Conservation (phyloP, 495 filamentous ascomycete genomes). For the Pseudevernia furfuracea region DNA sequence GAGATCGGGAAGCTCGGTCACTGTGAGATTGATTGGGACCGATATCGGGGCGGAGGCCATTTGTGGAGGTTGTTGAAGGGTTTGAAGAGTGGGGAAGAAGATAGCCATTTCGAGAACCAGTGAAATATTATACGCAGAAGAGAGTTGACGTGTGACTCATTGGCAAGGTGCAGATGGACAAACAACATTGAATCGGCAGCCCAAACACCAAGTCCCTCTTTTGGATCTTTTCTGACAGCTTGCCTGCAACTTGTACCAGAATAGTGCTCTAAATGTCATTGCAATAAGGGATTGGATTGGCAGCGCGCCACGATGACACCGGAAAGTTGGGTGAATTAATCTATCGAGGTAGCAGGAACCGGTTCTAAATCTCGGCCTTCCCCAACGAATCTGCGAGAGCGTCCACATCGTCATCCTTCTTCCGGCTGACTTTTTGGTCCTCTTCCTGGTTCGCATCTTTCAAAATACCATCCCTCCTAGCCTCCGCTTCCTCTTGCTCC, state of each 20-base stretch:
- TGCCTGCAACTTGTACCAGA: not conserved
- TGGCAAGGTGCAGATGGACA: not conserved
- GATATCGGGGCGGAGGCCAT: not conserved
- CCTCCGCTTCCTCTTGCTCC: slow-evolving; percentile 28
- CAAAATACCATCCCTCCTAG: slow-evolving; percentile 43
- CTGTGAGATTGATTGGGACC: not conserved
- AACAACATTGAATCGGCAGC: not conserved
- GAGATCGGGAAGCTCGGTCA: not conserved
- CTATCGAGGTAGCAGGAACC: not conserved
- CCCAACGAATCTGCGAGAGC: slow-evolving; percentile 64
- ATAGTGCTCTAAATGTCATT: not conserved
- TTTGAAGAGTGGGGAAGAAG: not conserved
- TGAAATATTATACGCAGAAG: not conserved
- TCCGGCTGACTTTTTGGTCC: slow-evolving; percentile 61
- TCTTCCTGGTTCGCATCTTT: slow-evolving; percentile 68
- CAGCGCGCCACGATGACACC: not conserved
- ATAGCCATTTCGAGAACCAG: not conserved
- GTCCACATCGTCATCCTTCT: slow-evolving; percentile 74
- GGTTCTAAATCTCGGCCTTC: slow-evolving; percentile 46
- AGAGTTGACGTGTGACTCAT: not conserved
- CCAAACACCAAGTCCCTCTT: not conserved
- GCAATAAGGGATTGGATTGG: not conserved
- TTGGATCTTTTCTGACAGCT: not conserved
- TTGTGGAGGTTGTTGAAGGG: not conserved
- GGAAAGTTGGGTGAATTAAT: not conserved